Percentiles rank a stretch among this genome's conserved stretches.
phyloP scores from a whole-genome alignment of 257 asterid genomes.

The Scutellaria minor region DNA sequence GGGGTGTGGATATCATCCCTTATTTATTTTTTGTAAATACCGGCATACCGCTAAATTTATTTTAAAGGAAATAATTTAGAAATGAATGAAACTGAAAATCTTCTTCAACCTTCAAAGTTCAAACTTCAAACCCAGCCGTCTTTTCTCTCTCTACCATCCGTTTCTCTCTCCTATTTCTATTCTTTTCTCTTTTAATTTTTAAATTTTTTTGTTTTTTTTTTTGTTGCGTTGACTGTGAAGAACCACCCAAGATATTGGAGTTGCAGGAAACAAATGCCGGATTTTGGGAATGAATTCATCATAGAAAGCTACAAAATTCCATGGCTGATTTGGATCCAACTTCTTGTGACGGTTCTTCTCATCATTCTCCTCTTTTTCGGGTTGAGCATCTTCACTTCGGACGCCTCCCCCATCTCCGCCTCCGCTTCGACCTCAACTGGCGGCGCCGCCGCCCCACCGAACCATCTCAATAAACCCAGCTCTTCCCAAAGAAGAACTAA shows the following conservation, averaged over 20 bases:
- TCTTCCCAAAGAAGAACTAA: slow-evolving; percentile 45
- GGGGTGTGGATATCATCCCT: too few species aligned
- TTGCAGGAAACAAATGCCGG: slow-evolving; percentile 50
- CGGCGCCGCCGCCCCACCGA: slow-evolving; percentile 34
- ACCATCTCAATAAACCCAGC: slow-evolving; percentile 37
- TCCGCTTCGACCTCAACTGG: slow-evolving; percentile 41
- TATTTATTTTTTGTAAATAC: too few species aligned
- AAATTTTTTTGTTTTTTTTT: not conserved
- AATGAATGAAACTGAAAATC: too few species aligned
- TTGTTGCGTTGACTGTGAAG: not conserved
- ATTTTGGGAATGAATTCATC: slow-evolving; percentile 64
- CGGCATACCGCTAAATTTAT: too few species aligned
- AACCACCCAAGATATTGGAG: not conserved
- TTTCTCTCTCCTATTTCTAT: not conserved
- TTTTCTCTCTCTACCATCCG: not conserved
- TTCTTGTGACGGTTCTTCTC: slow-evolving; percentile 68
- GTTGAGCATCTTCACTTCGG: slow-evolving; percentile 49
- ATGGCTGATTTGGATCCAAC: slow-evolving; percentile 87
- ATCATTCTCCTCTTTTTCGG: slow-evolving; percentile 61
- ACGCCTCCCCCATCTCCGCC: slow-evolving; percentile 42
- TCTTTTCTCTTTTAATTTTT: not conserved
- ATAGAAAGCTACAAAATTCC: slow-evolving; percentile 62
- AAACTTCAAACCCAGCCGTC: not conserved
- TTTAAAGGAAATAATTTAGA: too few species aligned
- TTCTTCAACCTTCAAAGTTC: too few species aligned